phyloP scores from a whole-genome alignment of 495 filamentous ascomycete species.

The Penicillium longicatenatum region DNA sequence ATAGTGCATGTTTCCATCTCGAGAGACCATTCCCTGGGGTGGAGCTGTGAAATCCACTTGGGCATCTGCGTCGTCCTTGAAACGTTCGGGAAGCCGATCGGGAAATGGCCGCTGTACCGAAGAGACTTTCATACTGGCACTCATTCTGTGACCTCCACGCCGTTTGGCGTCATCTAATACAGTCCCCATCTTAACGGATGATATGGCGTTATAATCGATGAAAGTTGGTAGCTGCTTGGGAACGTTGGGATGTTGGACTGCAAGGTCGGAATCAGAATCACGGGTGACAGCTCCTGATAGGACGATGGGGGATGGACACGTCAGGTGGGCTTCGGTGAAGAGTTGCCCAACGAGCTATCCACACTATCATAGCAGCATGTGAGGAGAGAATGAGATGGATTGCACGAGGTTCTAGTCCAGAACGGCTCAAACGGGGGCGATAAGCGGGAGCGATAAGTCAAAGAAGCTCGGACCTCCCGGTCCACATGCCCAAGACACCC shows the following conservation, averaged over 20 bases:
- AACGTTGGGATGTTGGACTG: background rate
- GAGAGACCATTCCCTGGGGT: slow-evolving; percentile 33
- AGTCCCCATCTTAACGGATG: slow-evolving; percentile 31
- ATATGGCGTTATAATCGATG: slow-evolving; percentile 10
- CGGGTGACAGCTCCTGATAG: slow-evolving; percentile 31
- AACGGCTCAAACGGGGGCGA: background rate
- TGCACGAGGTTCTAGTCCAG: background rate
- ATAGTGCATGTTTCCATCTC: slow-evolving; percentile 54
- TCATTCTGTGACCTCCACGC: slow-evolving; percentile 35
- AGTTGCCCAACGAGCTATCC: slow-evolving; percentile 12
- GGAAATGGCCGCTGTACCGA: slow-evolving; percentile 52
- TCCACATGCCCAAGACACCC: too few species aligned
- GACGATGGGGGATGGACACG: slow-evolving; percentile 23
- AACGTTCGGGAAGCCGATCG: slow-evolving; percentile 75
- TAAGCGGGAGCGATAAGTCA: background rate
- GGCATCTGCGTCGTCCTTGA: slow-evolving; percentile 71
- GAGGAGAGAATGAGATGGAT: slow-evolving; percentile 3
- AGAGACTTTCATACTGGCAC: slow-evolving; percentile 37
- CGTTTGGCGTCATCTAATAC: slow-evolving; percentile 35
- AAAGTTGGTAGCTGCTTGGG: slow-evolving; percentile 2
- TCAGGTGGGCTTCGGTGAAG: slow-evolving; percentile 21
- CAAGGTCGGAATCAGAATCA: slow-evolving; percentile 12
- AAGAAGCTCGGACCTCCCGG: background rate
- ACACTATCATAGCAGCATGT: slow-evolving; percentile 25
- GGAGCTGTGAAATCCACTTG: slow-evolving; percentile 74